A percentile compares a stretch with the other conserved stretches of the same genome.
These are phyloP conservation scores for Fusarium brevicatenulatum DNA, from an alignment of 2,329 filamentous ascomycete genomes.

Conservation along the genomic window DNA sequence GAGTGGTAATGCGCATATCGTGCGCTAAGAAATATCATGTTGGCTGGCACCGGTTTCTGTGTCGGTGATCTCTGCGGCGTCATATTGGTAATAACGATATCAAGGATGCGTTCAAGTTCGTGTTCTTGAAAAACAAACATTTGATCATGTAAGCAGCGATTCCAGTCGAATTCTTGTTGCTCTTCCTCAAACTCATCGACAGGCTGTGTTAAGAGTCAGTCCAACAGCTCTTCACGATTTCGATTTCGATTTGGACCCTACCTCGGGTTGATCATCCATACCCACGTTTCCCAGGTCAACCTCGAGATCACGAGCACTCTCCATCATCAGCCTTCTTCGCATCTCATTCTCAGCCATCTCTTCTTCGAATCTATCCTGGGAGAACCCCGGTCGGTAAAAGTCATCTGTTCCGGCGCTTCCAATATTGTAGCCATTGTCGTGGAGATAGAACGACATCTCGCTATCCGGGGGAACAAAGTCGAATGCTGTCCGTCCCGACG, in stretches of 20 bases:
- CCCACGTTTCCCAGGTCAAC: conserved; percentile 96
- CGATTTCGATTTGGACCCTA: conserved; percentile 53
- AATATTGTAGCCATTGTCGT: conserved; percentile 92
- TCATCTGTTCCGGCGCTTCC: conserved; percentile 85
- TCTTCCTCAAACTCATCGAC: conserved; percentile 88
- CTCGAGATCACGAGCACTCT: conserved; percentile 95
- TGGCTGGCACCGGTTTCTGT: conserved; percentile 98
- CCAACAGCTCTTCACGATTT: not conserved
- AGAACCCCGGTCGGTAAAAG: conserved; percentile 93
- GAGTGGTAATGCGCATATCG: conserved; percentile 97
- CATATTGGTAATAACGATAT: conserved; percentile 98
- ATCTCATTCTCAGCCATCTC: conserved; percentile 97
- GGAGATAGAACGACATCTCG: conserved; percentile 94
- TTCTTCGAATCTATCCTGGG: conserved; percentile 94
- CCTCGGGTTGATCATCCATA: conserved; percentile 94
- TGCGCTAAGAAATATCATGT: conserved; percentile 94
- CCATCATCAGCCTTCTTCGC: conserved; percentile 98
- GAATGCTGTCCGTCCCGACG: conserved; percentile 90
- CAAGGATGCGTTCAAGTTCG: conserved; percentile 89
- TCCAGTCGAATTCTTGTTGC: conserved; percentile 95
- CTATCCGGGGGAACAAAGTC: conserved; percentile 96
- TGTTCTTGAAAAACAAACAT: conserved; percentile 99
- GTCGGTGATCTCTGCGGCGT: conserved; percentile 92
- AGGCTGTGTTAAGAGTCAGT: conserved; percentile 55
- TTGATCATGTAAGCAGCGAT: conserved; percentile 91